These are phyloP conservation scores for Alternaria hordeiaustralica DNA, from an alignment of 2,329 filamentous ascomycete species.

Conservation along the genomic window DNA sequence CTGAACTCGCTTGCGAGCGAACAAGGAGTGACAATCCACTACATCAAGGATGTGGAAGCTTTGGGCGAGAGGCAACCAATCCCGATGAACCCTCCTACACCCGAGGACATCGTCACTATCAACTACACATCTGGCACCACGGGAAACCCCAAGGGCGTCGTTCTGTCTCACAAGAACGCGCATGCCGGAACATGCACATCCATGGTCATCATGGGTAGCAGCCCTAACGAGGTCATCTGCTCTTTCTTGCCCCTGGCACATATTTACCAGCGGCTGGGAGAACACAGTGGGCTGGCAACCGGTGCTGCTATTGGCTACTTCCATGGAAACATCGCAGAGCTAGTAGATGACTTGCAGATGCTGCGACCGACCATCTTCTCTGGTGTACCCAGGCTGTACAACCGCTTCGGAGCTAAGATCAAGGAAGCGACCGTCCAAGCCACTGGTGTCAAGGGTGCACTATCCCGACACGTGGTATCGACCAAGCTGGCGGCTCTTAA, in stretches of 20 bases:
- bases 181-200: conserved; percentile 73
- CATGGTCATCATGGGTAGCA: conserved; percentile 61
- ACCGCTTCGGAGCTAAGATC: conserved; percentile 85
- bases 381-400: conserved; percentile 90
- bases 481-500: conserved; percentile 82
- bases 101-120: conserved; percentile 83
- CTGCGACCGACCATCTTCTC: conserved; percentile 82
- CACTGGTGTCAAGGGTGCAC: conserved; percentile 77
- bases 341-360: conserved; percentile 90
- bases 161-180: conserved; percentile 81
- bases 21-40: conserved; percentile 78
- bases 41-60: conserved; percentile 80
- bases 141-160: conserved; percentile 80
- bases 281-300: conserved; percentile 75
- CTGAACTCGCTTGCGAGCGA: conserved; percentile 77
- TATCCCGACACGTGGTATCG: conserved; percentile 80
- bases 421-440: conserved; percentile 79
- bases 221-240: conserved; percentile 69
- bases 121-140: conserved; percentile 91
- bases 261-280: conserved; percentile 86
- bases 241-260: conserved; percentile 95
- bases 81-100: conserved; percentile 72
- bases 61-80: conserved; percentile 75
- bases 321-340: conserved; percentile 83
- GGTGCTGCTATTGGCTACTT: conserved; percentile 88